A percentile compares a stretch with the other conserved stretches of the same genome.
These are phyloP conservation scores for Priceomyces melissophilus DNA, from an alignment of 805 yeast species.

Conservation along the genomic window DNA sequence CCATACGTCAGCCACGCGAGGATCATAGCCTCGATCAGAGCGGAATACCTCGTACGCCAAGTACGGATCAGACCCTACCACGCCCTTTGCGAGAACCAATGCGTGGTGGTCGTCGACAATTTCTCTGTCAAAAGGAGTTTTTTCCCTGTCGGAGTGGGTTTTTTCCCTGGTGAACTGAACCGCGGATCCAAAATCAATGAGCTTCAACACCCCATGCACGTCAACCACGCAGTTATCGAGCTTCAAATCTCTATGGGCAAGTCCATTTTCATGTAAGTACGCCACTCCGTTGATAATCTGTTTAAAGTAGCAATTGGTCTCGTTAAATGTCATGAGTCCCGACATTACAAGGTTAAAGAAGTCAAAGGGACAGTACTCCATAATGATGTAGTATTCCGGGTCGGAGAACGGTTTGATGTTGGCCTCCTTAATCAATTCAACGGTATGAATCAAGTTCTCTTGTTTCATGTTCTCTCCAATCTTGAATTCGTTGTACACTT, in stretches of 20 bases:
- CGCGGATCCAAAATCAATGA: constrained; percentile 93
- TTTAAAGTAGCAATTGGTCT: constrained; percentile 75
- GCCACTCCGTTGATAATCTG: constrained; percentile 75
- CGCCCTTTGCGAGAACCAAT: constrained; percentile 66
- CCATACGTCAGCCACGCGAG: constrained; percentile 90
- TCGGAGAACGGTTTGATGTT: constrained; percentile 14
- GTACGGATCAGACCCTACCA: constrained; percentile 95
- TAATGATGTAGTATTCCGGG: constrained; percentile 60
- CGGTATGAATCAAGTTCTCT: constrained; percentile 74
- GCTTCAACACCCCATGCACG: constrained; percentile 68
- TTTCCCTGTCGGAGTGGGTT: background rate
- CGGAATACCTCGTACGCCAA: constrained; percentile 86
- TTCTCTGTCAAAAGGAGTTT: constrained; percentile 6
- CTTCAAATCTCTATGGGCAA: constrained; percentile 91
- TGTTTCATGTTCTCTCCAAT: constrained; percentile 74
- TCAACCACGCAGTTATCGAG: constrained; percentile 90
- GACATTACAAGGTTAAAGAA: constrained; percentile 92
- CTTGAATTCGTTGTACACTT: constrained; percentile 78
- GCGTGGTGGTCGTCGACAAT: constrained; percentile 45
- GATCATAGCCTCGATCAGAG: constrained; percentile 60
- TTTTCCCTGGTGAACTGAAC: constrained; percentile 68
- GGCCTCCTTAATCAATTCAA: constrained; percentile 73
- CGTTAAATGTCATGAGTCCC: constrained; percentile 68
- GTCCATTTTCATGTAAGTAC: constrained; percentile 75
- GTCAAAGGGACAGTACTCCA: constrained; percentile 92